Conservation (phyloP, 1,284 basidiomycete species). For the Cryptococcus sp. region DNA sequence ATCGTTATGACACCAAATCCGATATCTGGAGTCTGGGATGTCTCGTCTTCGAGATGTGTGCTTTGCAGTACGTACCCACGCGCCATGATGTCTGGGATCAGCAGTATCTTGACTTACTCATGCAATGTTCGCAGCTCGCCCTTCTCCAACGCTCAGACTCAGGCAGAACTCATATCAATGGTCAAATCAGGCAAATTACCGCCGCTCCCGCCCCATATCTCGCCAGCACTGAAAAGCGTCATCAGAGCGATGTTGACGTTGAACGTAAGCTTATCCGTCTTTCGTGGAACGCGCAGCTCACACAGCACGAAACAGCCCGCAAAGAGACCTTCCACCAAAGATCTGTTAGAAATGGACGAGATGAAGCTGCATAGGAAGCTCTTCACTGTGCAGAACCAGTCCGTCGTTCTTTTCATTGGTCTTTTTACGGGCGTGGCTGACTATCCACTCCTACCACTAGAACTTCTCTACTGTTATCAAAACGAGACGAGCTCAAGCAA, state of each 20-base stretch:
- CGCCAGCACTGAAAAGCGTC: conserved; percentile 38
- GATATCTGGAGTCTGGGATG: conserved; percentile 99
- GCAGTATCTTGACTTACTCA: neutral
- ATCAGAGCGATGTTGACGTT: conserved; percentile 50
- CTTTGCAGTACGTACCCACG: conserved; percentile 63
- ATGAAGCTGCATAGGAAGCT: conserved; percentile 51
- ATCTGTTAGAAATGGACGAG: conserved; percentile 51
- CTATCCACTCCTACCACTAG: conserved; percentile 26
- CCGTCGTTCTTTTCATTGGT: conserved; percentile 55
- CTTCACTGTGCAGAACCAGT: conserved; percentile 52
- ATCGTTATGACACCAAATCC: conserved; percentile 93
- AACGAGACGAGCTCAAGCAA: conserved; percentile 58
- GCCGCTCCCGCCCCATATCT: conserved; percentile 42
- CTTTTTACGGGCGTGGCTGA: conserved; percentile 47
- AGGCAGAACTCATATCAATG: conserved; percentile 49
- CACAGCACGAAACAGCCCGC: conserved; percentile 31
- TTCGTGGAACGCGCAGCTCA: neutral
- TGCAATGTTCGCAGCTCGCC: conserved; percentile 39
- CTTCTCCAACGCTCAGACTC: conserved; percentile 49
- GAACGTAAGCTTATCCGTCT: conserved; percentile 31
- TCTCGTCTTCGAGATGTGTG: conserved; percentile 92
- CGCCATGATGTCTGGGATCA: neutral
- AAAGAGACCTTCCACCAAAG: conserved; percentile 47
- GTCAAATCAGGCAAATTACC: conserved; percentile 50
- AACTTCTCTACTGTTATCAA: conserved; percentile 32